Base-by-base conservation (phyloP, 2,329 filamentous ascomycete genomes). In the Trichoderma breve region DNA sequence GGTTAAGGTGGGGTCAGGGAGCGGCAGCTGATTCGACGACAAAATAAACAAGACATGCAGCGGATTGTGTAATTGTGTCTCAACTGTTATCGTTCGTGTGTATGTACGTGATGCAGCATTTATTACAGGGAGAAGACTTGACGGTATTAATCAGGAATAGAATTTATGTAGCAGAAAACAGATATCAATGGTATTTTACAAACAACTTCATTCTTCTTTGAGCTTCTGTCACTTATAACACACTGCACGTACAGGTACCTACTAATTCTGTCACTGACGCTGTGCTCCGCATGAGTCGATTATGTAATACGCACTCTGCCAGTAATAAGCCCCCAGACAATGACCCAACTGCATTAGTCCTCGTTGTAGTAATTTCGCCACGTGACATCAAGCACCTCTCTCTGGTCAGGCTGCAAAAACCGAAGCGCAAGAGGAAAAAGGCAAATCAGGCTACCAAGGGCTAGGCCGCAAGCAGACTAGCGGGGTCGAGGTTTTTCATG, bases 1-100 rank as follows among this genome's bases (percentile, higher is more conserved):
- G 72, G 76, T 18, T 51, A 30, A 30, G 58, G 68, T 63, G 68
- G 60, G 66, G 66, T 70, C 58, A 30, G 15, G 34, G 15, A 21
- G n/a, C 26, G 36, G 39, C 39, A 30, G 32, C 39, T 68, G 15
- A 30, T 30, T n/a, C 4, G 28, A 14, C 14, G 66, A 62, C 57
- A 53, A 51, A 70, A 69, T 57, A 61, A 53, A 18, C 18, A 34
- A 69, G 57, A 62, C 36, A 51, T 32, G 26, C 24, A 39, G 47
- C 43, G 15, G 15, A 51, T 28, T 8, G n/a, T 15, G 36, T 36
- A 36, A 36, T 36, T 36, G 34, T 65, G 30, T 66, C 63, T 66
- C 30, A 55, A 9, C 21, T 21, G 8, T 47, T 9, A 32, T 11
- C 18, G 9, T 28, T 4, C 26, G 26, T 6, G 5, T n/a, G 18